Conservation (phyloP, 2,329 filamentous ascomycete species). For the Diaporthe ilicicola region DNA sequence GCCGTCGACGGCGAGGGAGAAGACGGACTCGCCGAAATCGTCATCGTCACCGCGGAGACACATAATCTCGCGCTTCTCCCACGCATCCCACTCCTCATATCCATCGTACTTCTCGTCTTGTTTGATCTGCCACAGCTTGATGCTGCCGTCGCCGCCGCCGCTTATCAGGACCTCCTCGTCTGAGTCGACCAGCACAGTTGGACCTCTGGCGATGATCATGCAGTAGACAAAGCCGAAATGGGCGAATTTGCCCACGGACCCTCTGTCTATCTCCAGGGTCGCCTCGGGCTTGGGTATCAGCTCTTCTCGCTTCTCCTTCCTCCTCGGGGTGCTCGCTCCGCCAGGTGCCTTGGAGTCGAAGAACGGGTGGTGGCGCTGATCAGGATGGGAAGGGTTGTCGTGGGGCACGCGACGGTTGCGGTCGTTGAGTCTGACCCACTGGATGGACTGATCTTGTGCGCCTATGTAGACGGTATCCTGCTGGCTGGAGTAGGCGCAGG, state of each 20-base stretch:
- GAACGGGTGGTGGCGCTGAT: conserved; percentile 83
- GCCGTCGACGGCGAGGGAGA: conserved; percentile 86
- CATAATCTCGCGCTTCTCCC: conserved; percentile 58
- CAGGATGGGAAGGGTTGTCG: conserved; percentile 75
- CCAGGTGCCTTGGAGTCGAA: conserved; percentile 92
- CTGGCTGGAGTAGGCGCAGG: conserved; percentile 84
- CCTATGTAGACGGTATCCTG: conserved; percentile 89
- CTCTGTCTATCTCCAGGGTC: conserved; percentile 81
- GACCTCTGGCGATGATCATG: conserved; percentile 84
- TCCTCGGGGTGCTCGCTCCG: conserved; percentile 79
- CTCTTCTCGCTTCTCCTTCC: conserved; percentile 66
- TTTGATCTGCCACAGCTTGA: conserved; percentile 87
- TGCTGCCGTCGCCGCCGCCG: conserved; percentile 90
- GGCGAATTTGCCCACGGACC: conserved; percentile 86
- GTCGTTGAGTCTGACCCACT: conserved; percentile 85
- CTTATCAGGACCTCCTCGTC: conserved; percentile 87
- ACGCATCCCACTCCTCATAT: conserved; percentile 62
- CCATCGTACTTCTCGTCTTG: conserved; percentile 61
- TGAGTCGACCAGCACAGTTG: conserved; percentile 70
- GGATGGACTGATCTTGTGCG: conserved; percentile 92
- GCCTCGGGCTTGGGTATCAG: conserved; percentile 62
- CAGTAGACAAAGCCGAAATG: conserved; percentile 97
- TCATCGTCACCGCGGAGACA: conserved; percentile 66
- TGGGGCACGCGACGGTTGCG: conserved; percentile 66
- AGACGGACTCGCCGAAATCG: conserved; percentile 61